Evolutionary conservation across 169 alveolate genomes (phyloP).

Genomic region (Cardiosporidium cionae): DNA sequence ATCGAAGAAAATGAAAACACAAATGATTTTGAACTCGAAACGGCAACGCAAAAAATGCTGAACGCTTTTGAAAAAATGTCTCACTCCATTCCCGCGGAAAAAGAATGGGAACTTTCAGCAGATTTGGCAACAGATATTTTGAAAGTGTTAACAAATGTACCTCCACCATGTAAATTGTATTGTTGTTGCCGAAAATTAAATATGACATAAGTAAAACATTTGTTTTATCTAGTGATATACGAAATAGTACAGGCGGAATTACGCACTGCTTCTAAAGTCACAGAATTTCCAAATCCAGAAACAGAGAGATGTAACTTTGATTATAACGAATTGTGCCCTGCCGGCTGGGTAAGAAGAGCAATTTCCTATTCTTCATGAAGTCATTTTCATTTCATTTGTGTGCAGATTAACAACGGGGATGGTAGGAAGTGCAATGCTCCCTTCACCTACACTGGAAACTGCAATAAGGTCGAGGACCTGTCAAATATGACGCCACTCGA

Average conservation of each 20-base stretch:
- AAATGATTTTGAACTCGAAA: not conserved
- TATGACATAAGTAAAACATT: too few species aligned
- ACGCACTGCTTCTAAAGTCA: not conserved
- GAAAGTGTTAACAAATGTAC: not conserved
- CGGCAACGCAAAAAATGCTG: not conserved
- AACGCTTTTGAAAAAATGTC: not conserved
- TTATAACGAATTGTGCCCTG: not conserved
- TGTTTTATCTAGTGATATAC: not conserved
- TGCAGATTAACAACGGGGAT: not conserved
- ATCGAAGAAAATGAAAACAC: not conserved
- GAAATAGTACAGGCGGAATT: not conserved
- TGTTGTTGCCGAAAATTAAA: too few species aligned
- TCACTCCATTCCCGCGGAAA: not conserved
- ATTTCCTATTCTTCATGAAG: not conserved
- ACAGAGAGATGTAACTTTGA: not conserved
- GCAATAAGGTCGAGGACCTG: not conserved
- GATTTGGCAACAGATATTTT: not conserved
- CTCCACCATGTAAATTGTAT: not conserved
- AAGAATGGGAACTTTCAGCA: not conserved
- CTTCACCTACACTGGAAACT: not conserved
- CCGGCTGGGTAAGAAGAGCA: not conserved
- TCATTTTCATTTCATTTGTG: not conserved
- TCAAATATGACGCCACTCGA: not conserved
- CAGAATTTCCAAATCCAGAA: not conserved
- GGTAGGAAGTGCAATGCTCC: not conserved